Conservation (phyloP, 2,329 filamentous ascomycete genomes). For the Acephala macrosclerotiorum region DNA sequence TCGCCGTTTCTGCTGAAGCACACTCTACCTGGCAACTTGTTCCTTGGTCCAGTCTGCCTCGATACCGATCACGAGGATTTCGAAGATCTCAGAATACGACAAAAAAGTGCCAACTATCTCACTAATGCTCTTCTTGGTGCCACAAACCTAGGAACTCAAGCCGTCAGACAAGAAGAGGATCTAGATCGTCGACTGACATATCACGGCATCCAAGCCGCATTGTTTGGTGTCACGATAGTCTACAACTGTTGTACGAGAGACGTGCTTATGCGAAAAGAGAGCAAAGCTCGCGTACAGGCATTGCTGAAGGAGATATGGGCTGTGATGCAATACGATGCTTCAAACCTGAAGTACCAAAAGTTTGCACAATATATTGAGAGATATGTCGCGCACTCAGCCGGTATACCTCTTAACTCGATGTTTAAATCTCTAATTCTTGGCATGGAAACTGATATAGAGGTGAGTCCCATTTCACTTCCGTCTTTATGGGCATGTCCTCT, state of each 20-base stretch:
- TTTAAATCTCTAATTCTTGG: not conserved
- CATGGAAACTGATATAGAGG: not conserved
- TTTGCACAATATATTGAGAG: not conserved
- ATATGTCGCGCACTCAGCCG: not conserved
- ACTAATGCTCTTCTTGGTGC: not conserved
- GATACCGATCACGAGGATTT: not conserved
- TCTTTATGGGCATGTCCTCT: not conserved
- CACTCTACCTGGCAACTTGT: not conserved
- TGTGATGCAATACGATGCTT: not conserved
- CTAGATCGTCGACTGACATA: not conserved
- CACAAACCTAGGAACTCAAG: not conserved
- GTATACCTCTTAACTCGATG: not conserved
- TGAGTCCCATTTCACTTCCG: not conserved
- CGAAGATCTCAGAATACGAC: not conserved
- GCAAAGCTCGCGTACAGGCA: not conserved
- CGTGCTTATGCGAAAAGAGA: not conserved
- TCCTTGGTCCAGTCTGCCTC: not conserved
- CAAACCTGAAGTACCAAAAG: not conserved
- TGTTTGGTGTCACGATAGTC: not conserved
- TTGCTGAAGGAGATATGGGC: not conserved
- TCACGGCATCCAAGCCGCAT: not conserved
- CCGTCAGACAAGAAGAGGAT: not conserved
- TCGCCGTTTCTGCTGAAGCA: not conserved
- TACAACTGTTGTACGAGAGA: not conserved
- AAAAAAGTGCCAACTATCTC: not conserved